A percentile compares a stretch with the other conserved stretches of the same genome.
These are phyloP conservation scores for Zygoascus bituminiphila DNA, from an alignment of 805 yeast species.

Conservation along the genomic window DNA sequence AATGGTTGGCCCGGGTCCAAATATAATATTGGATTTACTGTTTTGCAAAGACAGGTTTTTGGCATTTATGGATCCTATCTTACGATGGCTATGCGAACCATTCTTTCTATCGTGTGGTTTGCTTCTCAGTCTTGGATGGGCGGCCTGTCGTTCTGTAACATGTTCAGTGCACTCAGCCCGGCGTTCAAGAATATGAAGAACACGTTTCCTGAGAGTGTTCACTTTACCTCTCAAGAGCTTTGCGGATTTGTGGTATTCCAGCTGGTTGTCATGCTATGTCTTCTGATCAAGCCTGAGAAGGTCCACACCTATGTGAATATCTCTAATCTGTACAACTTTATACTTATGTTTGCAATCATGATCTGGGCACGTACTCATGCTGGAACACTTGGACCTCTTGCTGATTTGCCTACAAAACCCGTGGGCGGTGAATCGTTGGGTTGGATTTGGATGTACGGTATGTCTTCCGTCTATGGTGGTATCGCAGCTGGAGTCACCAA, in stretches of 20 bases:
- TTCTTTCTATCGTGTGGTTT: conserved; percentile 41
- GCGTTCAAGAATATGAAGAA: conserved; percentile 34
- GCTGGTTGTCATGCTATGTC: conserved; percentile 25
- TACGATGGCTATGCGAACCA: conserved; percentile 37
- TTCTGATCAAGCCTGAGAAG: conserved; percentile 26
- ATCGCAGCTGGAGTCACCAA: conserved; percentile 77
- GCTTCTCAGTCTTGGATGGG: conserved; percentile 41
- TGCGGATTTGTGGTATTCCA: conserved; percentile 36
- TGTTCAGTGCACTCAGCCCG: conserved; percentile 24
- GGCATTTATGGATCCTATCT: conserved; percentile 41
- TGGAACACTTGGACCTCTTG: conserved; percentile 44
- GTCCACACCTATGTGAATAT: conserved; percentile 24
- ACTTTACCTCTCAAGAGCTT: conserved; percentile 30
- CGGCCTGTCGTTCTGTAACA: conserved; percentile 32
- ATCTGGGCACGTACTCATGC: conserved; percentile 51
- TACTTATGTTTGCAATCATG: conserved; percentile 50
- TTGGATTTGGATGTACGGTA: conserved; percentile 23
- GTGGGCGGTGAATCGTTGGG: conserved; percentile 3
- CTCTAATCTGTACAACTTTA: conserved; percentile 32
- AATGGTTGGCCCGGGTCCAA: conserved; percentile 42
- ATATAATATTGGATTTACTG: conserved; percentile 44
- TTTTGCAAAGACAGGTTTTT: conserved; percentile 37
- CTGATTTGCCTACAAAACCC: conserved; percentile 38
- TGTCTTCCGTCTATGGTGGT: conserved; percentile 76
- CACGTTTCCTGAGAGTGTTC: conserved; percentile 33